Conservation (phyloP, 164 flowering plant species). For the Berberis thunbergii region DNA sequence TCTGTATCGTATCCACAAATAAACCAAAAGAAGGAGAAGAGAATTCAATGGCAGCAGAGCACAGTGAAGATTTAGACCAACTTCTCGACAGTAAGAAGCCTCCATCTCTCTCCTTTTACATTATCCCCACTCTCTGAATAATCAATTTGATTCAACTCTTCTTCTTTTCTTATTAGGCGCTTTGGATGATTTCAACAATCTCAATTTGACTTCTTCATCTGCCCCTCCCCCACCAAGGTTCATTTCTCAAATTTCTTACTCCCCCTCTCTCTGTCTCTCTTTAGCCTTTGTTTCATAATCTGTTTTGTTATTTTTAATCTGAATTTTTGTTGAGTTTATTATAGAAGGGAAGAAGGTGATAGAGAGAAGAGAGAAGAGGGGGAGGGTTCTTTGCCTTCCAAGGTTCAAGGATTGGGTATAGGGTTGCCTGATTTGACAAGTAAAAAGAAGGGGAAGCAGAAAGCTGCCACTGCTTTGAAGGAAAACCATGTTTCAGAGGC, state of each 20-base stretch:
- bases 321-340: neutral
- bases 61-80: slow-evolving; percentile 62
- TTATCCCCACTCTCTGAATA: neutral
- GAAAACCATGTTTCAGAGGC: slow-evolving; percentile 74
- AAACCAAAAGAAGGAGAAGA: too few relatives aligned
- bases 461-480: slow-evolving; percentile 24
- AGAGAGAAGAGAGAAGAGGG: slow-evolving; percentile 19
- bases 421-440: slow-evolving; percentile 77
- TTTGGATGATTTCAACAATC: slow-evolving; percentile 72
- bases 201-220: slow-evolving; percentile 45
- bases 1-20: too few relatives aligned
- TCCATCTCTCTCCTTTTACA: neutral
- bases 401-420: slow-evolving; percentile 71
- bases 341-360: slow-evolving; percentile 31
- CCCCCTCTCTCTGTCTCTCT: neutral
- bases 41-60: slow-evolving; percentile 22
- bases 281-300: neutral
- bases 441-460: slow-evolving; percentile 75
- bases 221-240: neutral
- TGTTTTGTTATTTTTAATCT: neutral
- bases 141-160: neutral
- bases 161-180: slow-evolving; percentile 42
- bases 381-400: slow-evolving; percentile 24
- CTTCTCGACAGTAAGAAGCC: slow-evolving; percentile 71
- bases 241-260: neutral